Evolutionary conservation across 2,329 filamentous ascomycete species (phyloP).

Genomic region (Aspergillus uvarum): DNA sequence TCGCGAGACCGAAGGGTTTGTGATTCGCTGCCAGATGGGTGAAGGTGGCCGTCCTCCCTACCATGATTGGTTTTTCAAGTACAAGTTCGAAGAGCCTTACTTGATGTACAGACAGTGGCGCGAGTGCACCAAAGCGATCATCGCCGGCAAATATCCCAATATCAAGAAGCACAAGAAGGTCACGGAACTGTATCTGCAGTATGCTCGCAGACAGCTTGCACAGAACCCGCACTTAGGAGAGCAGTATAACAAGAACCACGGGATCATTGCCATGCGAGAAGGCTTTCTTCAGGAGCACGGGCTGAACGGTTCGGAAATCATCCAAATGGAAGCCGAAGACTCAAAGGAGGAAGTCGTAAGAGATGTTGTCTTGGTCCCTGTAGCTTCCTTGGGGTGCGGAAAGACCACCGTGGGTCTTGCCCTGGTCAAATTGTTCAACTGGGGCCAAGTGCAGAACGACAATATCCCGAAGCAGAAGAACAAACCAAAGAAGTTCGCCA

Average conservation of each 20-base stretch:
- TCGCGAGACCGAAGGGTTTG: slow-evolving; percentile 93
- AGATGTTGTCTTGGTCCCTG: slow-evolving; percentile 80
- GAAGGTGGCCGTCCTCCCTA: slow-evolving; percentile 55
- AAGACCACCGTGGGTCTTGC: slow-evolving; percentile 91
- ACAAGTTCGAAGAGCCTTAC: slow-evolving; percentile 98
- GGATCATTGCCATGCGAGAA: slow-evolving; percentile 86
- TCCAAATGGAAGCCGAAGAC: slow-evolving; percentile 63
- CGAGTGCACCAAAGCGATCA: slow-evolving; percentile 90
- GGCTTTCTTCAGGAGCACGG: slow-evolving; percentile 83
- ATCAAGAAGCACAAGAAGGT: slow-evolving; percentile 86
- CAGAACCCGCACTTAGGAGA: slow-evolving; percentile 66
- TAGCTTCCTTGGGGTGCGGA: slow-evolving; percentile 92
- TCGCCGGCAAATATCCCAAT: slow-evolving; percentile 69
- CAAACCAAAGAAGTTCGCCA: slow-evolving; percentile 75
- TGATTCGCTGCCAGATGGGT: slow-evolving; percentile 79
- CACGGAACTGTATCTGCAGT: slow-evolving; percentile 86
- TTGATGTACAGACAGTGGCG: slow-evolving; percentile 99
- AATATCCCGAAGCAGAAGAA: slow-evolving; percentile 77
- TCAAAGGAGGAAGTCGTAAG: slow-evolving; percentile 54
- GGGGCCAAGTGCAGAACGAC: slow-evolving; percentile 95
- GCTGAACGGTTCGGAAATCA: slow-evolving; percentile 84
- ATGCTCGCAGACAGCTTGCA: slow-evolving; percentile 71
- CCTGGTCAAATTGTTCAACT: slow-evolving; percentile 77
- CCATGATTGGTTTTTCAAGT: slow-evolving; percentile 99
- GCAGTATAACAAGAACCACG: slow-evolving; percentile 82